phyloP scores from a whole-genome alignment of 2,329 filamentous ascomycete genomes.

The Zasmidium citrigriseum region DNA sequence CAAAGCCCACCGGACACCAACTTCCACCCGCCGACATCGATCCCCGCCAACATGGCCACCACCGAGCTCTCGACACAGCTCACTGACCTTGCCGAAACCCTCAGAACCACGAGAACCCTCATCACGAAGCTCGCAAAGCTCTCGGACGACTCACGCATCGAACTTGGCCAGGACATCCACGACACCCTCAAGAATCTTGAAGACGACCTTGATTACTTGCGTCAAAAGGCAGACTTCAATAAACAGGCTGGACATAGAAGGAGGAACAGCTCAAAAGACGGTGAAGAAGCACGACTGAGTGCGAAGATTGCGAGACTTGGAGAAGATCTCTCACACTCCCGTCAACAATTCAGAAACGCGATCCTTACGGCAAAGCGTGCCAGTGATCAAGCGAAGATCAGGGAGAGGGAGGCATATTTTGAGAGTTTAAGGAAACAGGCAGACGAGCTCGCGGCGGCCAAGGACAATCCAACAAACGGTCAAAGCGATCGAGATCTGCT shows the following conservation, averaged over 20 bases:
- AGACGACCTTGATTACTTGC: conserved; percentile 78
- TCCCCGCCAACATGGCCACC: conserved; percentile 23
- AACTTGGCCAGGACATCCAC: conserved; percentile 79
- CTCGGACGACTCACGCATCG: conserved; percentile 63
- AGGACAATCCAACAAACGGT: conserved; percentile 28
- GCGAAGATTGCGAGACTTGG: conserved; percentile 67
- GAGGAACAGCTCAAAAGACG: conserved; percentile 57
- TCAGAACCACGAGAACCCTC: conserved; percentile 56
- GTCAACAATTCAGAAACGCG: conserved; percentile 75
- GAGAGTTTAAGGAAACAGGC: conserved; percentile 24
- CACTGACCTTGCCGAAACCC: conserved; percentile 50
- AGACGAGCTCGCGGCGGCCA: conserved; percentile 42
- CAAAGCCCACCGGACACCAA: neutral
- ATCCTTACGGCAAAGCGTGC: conserved; percentile 77
- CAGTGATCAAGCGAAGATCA: conserved; percentile 70
- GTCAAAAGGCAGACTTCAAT: conserved; percentile 75
- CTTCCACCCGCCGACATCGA: neutral
- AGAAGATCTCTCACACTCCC: conserved; percentile 67
- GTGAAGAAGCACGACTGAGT: conserved; percentile 59
- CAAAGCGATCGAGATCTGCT: conserved; percentile 36
- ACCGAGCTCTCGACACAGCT: conserved; percentile 28
- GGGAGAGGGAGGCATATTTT: conserved; percentile 63
- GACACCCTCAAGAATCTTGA: conserved; percentile 75
- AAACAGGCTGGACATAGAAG: conserved; percentile 44
- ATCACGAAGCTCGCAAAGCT: conserved; percentile 60